phyloP scores from a whole-genome alignment of 768 basidiomycete species.

The Kwoniella pini region DNA sequence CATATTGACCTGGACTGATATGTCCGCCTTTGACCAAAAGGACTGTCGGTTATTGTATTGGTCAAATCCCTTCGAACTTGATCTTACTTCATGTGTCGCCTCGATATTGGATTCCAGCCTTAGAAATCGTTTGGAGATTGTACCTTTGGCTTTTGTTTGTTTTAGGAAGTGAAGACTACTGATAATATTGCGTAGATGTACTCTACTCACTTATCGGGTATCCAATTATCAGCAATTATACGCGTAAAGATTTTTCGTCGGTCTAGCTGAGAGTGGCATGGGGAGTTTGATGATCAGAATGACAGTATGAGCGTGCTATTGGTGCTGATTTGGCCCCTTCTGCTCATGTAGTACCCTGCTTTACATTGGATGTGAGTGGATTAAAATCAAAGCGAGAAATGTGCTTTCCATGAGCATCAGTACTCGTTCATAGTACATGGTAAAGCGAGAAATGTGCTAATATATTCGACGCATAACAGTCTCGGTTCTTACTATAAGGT shows the following conservation, averaged over 20 bases:
- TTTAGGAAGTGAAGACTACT: neutral
- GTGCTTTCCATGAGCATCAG: no score
- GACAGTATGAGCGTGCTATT: no score
- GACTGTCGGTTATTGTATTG: slow-evolving; percentile 32
- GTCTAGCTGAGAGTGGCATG: slow-evolving; percentile 40
- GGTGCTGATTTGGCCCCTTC: no score
- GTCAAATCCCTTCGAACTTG: slow-evolving; percentile 35
- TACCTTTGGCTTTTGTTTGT: neutral
- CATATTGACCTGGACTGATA: no score
- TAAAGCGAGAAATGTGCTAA: no score
- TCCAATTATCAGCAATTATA: slow-evolving; percentile 35
- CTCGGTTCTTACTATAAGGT: slow-evolving; percentile 45
- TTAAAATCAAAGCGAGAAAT: no score
- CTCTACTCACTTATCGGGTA: slow-evolving; percentile 41
- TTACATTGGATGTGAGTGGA: neutral
- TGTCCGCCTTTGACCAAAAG: no score
- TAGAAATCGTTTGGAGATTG: slow-evolving; percentile 1
- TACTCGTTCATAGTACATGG: no score
- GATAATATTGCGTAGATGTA: slow-evolving; percentile 36
- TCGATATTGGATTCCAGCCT: slow-evolving; percentile 40
- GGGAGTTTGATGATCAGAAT: neutral
- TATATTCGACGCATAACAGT: no score
- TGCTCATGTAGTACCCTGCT: no score
- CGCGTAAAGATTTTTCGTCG: slow-evolving; percentile 48
- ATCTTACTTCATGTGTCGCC: slow-evolving; percentile 42